Conservation (phyloP, 2,329 filamentous ascomycete genomes). For the Colletotrichum chlorophyti region DNA sequence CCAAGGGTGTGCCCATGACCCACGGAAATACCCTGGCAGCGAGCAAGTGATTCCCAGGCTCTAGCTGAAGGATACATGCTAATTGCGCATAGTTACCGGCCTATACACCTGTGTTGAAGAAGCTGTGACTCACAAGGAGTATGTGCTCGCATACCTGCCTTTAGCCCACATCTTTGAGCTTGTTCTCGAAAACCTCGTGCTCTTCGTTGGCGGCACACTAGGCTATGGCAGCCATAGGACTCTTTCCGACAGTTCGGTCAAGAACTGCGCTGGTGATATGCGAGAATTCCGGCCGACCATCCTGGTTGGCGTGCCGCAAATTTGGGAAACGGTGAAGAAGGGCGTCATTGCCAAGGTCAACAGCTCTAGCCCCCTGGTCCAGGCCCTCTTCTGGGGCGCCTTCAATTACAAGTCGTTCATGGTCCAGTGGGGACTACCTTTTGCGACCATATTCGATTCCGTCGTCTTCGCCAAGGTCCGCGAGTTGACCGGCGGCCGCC, state of each 20-base stretch:
- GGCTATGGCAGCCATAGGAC: slow-evolving; percentile 94
- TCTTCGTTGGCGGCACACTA: slow-evolving; percentile 90
- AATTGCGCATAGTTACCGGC: slow-evolving; percentile 67
- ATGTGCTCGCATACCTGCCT: slow-evolving; percentile 88
- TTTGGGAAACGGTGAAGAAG: slow-evolving; percentile 98
- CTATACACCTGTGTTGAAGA: slow-evolving; percentile 79
- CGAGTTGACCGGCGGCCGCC: slow-evolving; percentile 83
- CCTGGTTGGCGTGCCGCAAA: slow-evolving; percentile 91
- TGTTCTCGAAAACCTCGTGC: slow-evolving; percentile 88
- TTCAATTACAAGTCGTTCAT: slow-evolving; percentile 66
- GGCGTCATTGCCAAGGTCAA: slow-evolving; percentile 85
- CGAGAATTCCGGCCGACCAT: slow-evolving; percentile 88
- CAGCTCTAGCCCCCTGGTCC: slow-evolving; percentile 71
- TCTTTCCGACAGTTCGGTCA: slow-evolving; percentile 83
- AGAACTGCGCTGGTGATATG: slow-evolving; percentile 93
- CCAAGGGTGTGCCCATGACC: slow-evolving; percentile 86
- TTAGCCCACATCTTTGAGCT: slow-evolving; percentile 97
- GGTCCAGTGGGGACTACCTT: slow-evolving; percentile 65
- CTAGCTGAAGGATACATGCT: neutral
- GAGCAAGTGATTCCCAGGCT: slow-evolving; percentile 48
- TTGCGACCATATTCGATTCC: slow-evolving; percentile 75
- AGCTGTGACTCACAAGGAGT: slow-evolving; percentile 78
- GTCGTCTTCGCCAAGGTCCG: slow-evolving; percentile 93
- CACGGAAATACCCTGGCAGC: slow-evolving; percentile 83
- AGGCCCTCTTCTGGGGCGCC: slow-evolving; percentile 78